These are phyloP conservation scores for Dactylonectria macrodidyma DNA, from an alignment of 2,329 filamentous ascomycete species.

Conservation along the genomic window DNA sequence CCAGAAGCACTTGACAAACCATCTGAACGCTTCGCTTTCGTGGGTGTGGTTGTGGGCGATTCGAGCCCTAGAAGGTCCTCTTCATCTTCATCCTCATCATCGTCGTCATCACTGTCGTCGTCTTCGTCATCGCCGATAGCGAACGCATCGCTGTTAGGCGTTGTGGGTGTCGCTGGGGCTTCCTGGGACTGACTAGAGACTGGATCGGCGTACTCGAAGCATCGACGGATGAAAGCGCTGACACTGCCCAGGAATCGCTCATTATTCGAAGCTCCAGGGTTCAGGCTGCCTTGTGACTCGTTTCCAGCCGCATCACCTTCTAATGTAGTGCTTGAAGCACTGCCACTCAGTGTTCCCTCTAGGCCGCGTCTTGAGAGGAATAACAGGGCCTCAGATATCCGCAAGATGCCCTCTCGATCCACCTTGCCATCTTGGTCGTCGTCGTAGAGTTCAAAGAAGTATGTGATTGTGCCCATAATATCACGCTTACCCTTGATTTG, in stretches of 20 bases:
- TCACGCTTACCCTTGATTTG: constrained; percentile 93
- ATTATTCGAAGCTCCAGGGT: constrained; percentile 75
- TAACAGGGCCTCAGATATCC: constrained; percentile 93
- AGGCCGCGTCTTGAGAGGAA: constrained; percentile 93
- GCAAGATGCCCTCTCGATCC: constrained; percentile 93
- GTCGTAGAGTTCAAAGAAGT: constrained; percentile 98
- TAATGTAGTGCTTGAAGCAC: constrained; percentile 70
- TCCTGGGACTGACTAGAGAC: constrained; percentile 70
- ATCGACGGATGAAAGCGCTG: constrained; percentile 94
- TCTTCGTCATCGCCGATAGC: constrained; percentile 83
- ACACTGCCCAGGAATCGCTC: constrained; percentile 94
- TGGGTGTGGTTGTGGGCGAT: constrained; percentile 60
- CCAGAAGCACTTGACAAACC: constrained; percentile 53
- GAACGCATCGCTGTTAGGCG: constrained; percentile 69
- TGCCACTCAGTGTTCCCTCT: constrained; percentile 80
- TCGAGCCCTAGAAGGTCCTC: constrained; percentile 76
- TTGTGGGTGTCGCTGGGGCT: constrained; percentile 36
- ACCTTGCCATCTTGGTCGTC: constrained; percentile 92
- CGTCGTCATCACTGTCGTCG: constrained; percentile 74
- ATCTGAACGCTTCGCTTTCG: constrained; percentile 59
- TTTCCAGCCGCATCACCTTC: constrained; percentile 54
- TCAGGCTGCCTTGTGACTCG: constrained; percentile 57
- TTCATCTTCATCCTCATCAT: constrained; percentile 60
- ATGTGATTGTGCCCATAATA: constrained; percentile 97
- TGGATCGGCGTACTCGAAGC: constrained; percentile 98